These are phyloP conservation scores for Begonia peltatifolia DNA, from an alignment of 306 rosid genomes.

Conservation along the genomic window DNA sequence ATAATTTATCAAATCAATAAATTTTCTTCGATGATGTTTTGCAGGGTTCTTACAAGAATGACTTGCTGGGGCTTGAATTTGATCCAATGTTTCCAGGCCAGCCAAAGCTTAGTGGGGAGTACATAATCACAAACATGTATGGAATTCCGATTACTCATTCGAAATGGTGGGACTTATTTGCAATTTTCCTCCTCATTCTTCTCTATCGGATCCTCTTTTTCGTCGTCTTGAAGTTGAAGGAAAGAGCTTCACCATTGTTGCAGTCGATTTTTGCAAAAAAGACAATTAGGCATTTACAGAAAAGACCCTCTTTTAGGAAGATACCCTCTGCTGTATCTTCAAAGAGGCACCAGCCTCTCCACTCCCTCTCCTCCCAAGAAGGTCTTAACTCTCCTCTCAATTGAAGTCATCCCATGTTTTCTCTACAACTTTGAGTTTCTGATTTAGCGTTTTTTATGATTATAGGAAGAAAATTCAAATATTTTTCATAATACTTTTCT, in stretches of 20 bases:
- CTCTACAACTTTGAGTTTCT: too few relatives aligned
- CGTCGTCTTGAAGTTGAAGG: slow-evolving; percentile 58
- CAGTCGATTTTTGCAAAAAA: slow-evolving; percentile 35
- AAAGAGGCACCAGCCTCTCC: slow-evolving; percentile 51
- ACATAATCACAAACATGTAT: slow-evolving; percentile 37
- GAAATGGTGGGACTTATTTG: slow-evolving; percentile 92
- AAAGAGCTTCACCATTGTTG: slow-evolving; percentile 45
- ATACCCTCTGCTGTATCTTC: slow-evolving; percentile 36
- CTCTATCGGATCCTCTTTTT: slow-evolving; percentile 48
- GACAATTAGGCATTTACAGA: slow-evolving; percentile 42
- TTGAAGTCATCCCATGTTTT: slow-evolving; percentile 2
- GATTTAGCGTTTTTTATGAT: too few relatives aligned
- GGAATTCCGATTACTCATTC: slow-evolving; percentile 54
- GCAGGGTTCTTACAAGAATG: slow-evolving; percentile 94
- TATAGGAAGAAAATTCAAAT: too few relatives aligned
- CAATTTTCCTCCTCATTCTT: slow-evolving; percentile 38
- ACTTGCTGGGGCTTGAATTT: slow-evolving; percentile 74
- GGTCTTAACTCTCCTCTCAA: slow-evolving; percentile 70
- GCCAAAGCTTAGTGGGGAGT: slow-evolving; percentile 60
- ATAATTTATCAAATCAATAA: too few relatives aligned
- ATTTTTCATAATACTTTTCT: too few relatives aligned
- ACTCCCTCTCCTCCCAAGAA: slow-evolving; percentile 74
- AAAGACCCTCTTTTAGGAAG: slow-evolving; percentile 72
- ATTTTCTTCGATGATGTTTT: background rate
- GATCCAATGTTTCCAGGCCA: slow-evolving; percentile 45